Evolutionary conservation across 1,139 yeast genomes (phyloP), one percentile per base, ranked within the genome.

Genomic region (Arxiozyma bovina): DNA sequence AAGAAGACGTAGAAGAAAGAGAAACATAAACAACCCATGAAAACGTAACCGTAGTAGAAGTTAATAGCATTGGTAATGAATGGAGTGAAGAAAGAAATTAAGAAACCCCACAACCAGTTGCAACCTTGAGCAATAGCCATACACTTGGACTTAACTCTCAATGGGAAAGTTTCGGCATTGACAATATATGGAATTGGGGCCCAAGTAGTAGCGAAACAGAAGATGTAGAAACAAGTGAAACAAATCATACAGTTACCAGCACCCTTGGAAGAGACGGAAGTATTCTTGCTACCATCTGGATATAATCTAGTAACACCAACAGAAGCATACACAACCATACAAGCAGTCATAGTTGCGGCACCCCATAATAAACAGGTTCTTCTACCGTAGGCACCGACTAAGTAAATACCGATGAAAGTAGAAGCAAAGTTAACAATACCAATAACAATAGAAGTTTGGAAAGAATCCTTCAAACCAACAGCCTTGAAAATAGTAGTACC

Each of bases 31-130:
- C 87, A 83, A 21, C 87, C 90, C 61, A 81, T 77, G 74, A 85
- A 85, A 54, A 85, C 87, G 65, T 79, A 85, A 61, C 91, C 90
- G 67, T 82, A 55, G 53, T 55, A 53, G 54, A 55, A 55, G 45
- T 55, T 30, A 47, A 55, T 55, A 25, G 57, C 55, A 50, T 54
- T 53, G 15, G 57, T 53, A 22, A 55, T 55, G 27, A 55, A 55
- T 50, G 57, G 57, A 50, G 57, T 55, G 49, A 55, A 55, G 55
- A 55, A 55, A 48, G 48, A 45, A 50, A 55, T 55, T 25, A 55
- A 84, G 74, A 85, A 86, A 67, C 88, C 87, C 82, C 84, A 82
- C 51, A 83, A 56, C 91, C 91, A 86, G 74, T 85, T 85, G 54
- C 85, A 78, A 56, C 84, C 85, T 53, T 53, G 55, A 42, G 91